Conservation (phyloP, 2,329 filamentous ascomycete genomes). For the Exophiala calicioides region DNA sequence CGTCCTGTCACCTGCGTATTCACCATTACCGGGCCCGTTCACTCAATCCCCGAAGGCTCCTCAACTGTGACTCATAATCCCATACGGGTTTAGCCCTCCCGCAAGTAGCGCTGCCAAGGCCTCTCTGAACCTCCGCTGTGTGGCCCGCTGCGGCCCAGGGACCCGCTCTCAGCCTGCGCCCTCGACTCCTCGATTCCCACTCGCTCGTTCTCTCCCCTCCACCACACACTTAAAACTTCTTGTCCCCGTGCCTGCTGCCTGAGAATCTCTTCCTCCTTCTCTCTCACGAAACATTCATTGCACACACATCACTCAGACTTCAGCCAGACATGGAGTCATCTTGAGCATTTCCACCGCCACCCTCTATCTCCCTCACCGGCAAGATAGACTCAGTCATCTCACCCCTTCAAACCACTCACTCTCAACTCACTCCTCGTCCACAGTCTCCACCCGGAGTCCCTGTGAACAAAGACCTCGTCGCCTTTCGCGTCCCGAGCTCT, state of each 20-base stretch:
- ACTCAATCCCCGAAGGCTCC: not conserved
- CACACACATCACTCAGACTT: constrained; percentile 28
- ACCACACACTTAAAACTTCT: constrained; percentile 15
- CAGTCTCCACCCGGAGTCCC: constrained; percentile 35
- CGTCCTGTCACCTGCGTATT: too few relatives aligned
- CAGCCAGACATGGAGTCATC: constrained; percentile 36
- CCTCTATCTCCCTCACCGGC: constrained; percentile 33
- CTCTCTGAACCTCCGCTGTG: constrained; percentile 1
- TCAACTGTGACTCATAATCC: constrained; percentile 1
- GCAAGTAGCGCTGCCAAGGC: constrained; percentile 15
- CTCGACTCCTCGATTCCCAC: too few relatives aligned
- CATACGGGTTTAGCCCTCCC: not conserved
- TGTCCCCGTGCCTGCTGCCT: constrained; percentile 25
- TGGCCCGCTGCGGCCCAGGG: constrained; percentile 1
- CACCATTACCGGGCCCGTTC: not conserved
- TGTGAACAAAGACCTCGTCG: constrained; percentile 34
- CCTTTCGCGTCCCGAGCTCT: constrained; percentile 32
- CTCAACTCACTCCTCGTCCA: constrained; percentile 33
- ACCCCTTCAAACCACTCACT: constrained; percentile 23
- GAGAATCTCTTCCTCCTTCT: constrained; percentile 18
- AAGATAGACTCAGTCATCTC: constrained; percentile 33
- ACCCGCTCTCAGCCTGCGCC: not conserved
- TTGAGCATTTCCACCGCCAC: constrained; percentile 26
- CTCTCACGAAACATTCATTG: constrained; percentile 23
- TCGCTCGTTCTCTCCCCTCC: constrained; percentile 1